Evolutionary conservation across 2,329 filamentous ascomycete species (phyloP), one percentile per base, ranked within the genome.

Genomic region (Tolypocladium tropicale): DNA sequence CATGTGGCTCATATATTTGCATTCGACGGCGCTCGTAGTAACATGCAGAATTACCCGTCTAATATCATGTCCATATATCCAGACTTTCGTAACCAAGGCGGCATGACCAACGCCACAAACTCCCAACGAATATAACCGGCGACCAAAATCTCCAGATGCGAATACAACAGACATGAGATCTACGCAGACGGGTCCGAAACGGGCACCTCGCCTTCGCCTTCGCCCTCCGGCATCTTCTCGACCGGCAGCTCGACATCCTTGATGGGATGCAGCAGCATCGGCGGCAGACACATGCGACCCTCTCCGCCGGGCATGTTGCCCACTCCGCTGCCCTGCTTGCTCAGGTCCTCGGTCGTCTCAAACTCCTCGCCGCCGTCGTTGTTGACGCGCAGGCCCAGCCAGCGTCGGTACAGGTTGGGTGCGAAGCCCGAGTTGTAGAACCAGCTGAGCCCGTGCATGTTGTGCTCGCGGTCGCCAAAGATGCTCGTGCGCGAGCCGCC

Each of bases 361-460:
- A 88, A 85, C 70, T 88, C 80, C 64, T 91, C 88, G 28, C 89
- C 90, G 12, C 88, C 87, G 56, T 89, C 86, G 61, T 89, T 88
- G 67, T 90, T 84, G 37, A 93, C 86, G 61, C 82, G 83, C 65
- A 93, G 83, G 1, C 91, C 92, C 37, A 96, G 74, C 93, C 93
- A 97, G 58, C 90, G 79, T 53, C 84, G 80, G 76, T 94, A 96
- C 65, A 97, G 66, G 60, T 90, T 90, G 3, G 85, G 81, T 7
- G 89, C 85, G 67, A 96, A 96, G 1, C 85, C 84, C 0, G 88
- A 87, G 62, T 91, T 89, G 71, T 95, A 96, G 71, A 94, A 96
- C 91, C 91, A 97, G 23, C 86, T 90, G 65, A 90, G 84, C 1
- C 92, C 91, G 55, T 80, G 78, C 67, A 96, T 86, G 70, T 96